phyloP scores from a whole-genome alignment of 2,329 filamentous ascomycete genomes.

The Sporothrix globosa region DNA sequence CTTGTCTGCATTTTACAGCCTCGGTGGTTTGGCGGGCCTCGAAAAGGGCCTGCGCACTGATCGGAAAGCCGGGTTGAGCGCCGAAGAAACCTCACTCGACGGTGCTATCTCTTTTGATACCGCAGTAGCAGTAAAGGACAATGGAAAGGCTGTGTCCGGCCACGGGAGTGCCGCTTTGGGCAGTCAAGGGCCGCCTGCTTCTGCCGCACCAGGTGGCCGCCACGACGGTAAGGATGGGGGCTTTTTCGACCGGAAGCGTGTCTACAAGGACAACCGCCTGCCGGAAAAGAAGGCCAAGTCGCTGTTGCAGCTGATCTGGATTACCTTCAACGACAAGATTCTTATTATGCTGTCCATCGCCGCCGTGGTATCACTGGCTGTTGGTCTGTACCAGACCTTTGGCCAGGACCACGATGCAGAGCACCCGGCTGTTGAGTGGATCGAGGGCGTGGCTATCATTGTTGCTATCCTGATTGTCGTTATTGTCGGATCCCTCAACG shows the following conservation, averaged over 20 bases:
- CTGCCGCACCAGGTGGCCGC: constrained; percentile 36
- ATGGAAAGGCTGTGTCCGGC: constrained; percentile 39
- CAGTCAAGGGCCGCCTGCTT: not conserved
- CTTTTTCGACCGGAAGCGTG: constrained; percentile 68
- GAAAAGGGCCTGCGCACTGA: constrained; percentile 78
- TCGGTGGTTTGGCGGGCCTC: constrained; percentile 77
- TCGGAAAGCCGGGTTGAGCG: constrained; percentile 71
- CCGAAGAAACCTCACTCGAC: constrained; percentile 70
- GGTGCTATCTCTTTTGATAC: constrained; percentile 74
- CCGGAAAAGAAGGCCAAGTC: constrained; percentile 76
- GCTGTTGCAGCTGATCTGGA: constrained; percentile 74
- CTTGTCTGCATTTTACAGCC: constrained; percentile 74
- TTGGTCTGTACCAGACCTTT: constrained; percentile 76
- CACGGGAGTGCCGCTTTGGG: constrained; percentile 40
- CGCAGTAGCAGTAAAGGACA: constrained; percentile 52
- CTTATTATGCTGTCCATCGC: constrained; percentile 72
- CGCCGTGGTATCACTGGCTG: constrained; percentile 71
- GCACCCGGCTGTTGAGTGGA: constrained; percentile 70
- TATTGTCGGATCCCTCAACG: constrained; percentile 74
- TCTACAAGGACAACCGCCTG: constrained; percentile 72
- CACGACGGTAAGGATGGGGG: constrained; percentile 25
- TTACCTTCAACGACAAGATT: constrained; percentile 83
- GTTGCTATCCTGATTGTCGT: constrained; percentile 79
- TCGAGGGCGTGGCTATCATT: constrained; percentile 80
- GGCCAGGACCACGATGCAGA: constrained; percentile 57